Conservation (phyloP, 2,329 filamentous ascomycete genomes). For the Ceratocystis cubensis region DNA sequence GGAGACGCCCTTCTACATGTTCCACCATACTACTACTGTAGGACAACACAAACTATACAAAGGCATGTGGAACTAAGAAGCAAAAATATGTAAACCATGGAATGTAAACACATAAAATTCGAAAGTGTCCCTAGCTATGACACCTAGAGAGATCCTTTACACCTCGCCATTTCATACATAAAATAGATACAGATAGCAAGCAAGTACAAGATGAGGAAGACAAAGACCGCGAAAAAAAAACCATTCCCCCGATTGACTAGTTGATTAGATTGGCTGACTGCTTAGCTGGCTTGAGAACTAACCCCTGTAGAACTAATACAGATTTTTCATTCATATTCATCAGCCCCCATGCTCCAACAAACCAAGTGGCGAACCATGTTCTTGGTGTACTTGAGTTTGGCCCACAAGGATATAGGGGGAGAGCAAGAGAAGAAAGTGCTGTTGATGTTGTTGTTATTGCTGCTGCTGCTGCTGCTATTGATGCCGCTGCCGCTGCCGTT, state of each 20-base stretch:
- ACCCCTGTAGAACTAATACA: background rate
- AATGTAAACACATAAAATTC: background rate
- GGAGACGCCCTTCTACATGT: background rate
- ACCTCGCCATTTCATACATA: conserved; percentile 16
- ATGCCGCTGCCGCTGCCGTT: too few relatives aligned
- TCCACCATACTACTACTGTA: background rate
- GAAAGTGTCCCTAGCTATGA: background rate
- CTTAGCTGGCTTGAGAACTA: conserved; percentile 5
- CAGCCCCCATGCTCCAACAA: background rate
- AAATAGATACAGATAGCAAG: conserved; percentile 11
- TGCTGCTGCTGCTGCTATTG: too few relatives aligned
- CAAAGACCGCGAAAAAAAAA: conserved; percentile 4
- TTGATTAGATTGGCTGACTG: background rate
- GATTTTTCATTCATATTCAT: background rate
- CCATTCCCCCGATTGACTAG: background rate
- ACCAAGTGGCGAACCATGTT: background rate
- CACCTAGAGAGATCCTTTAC: background rate
- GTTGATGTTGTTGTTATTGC: too few relatives aligned
- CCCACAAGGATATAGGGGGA: background rate
- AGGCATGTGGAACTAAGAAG: background rate
- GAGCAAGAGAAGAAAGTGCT: conserved; percentile 10
- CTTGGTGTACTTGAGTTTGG: background rate
- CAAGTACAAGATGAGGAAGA: conserved; percentile 11
- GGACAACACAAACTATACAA: background rate
- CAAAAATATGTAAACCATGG: background rate